These are phyloP conservation scores for Botrytis aclada DNA, from an alignment of 2,329 filamentous ascomycete species.

Conservation along the genomic window DNA sequence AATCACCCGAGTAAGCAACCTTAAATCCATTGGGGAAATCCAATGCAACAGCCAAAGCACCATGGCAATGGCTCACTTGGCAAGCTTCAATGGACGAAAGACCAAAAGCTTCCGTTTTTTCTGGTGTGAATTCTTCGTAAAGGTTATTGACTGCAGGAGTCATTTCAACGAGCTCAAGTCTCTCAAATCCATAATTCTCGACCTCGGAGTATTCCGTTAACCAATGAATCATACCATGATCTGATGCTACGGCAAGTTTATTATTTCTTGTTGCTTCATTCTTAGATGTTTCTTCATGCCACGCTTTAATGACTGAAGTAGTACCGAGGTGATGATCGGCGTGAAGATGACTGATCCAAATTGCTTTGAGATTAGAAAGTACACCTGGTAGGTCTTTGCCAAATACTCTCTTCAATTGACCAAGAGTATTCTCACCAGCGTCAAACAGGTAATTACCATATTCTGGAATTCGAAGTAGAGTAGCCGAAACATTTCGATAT, in stretches of 20 bases:
- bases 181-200: slow-evolving; percentile 71
- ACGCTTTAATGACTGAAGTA: slow-evolving; percentile 75
- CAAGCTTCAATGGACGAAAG: slow-evolving; percentile 66
- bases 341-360: slow-evolving; percentile 95
- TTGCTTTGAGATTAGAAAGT: slow-evolving; percentile 71
- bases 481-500: slow-evolving; percentile 92
- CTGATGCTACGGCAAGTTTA: slow-evolving; percentile 65
- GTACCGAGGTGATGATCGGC: slow-evolving; percentile 94
- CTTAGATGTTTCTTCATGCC: slow-evolving; percentile 56
- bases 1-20: slow-evolving; percentile 91
- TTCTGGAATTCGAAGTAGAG: slow-evolving; percentile 77
- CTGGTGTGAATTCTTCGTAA: slow-evolving; percentile 39
- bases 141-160: slow-evolving; percentile 22
- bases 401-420: slow-evolving; percentile 77
- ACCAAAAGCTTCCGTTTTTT: slow-evolving; percentile 52
- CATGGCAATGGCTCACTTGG: slow-evolving; percentile 73
- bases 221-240: slow-evolving; percentile 69
- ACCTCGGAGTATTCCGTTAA: slow-evolving; percentile 75
- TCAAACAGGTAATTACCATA: slow-evolving; percentile 89
- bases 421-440: slow-evolving; percentile 87
- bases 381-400: slow-evolving; percentile 64
- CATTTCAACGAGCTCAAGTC: slow-evolving; percentile 34
- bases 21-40: slow-evolving; percentile 79
- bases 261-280: slow-evolving; percentile 40
- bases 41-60: slow-evolving; percentile 71